Percentiles rank a stretch among this genome's conserved stretches.
These are phyloP conservation scores for Coemansia sp. DNA, from an alignment of 192 early-diverging fungal species.

Conservation along the genomic window DNA sequence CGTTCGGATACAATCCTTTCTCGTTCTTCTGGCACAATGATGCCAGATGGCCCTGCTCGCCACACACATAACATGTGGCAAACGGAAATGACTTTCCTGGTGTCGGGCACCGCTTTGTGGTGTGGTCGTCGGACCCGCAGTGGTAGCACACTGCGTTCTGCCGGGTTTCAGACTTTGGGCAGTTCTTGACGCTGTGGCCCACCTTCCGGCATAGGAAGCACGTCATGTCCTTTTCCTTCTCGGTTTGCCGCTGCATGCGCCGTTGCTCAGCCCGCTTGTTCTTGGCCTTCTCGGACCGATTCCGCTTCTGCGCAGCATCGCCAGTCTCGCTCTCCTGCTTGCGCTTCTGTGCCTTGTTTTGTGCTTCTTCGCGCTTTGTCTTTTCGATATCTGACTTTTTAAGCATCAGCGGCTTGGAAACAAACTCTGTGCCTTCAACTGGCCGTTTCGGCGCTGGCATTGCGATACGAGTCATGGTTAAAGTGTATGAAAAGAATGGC, in stretches of 20 bases:
- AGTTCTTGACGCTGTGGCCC: slow-evolving; percentile 83
- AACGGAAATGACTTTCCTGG: slow-evolving; percentile 64
- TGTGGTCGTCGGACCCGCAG: slow-evolving; percentile 86
- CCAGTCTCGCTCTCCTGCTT: slow-evolving; percentile 4
- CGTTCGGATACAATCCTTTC: slow-evolving; percentile 85
- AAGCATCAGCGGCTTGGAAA: slow-evolving; percentile 50
- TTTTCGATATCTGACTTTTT: slow-evolving; percentile 51
- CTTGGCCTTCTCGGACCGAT: slow-evolving; percentile 24
- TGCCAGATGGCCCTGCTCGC: slow-evolving; percentile 78
- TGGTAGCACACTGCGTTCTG: slow-evolving; percentile 78
- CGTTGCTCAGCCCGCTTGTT: slow-evolving; percentile 34
- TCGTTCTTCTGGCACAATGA: slow-evolving; percentile 84
- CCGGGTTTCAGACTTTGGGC: slow-evolving; percentile 61
- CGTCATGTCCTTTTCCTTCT: slow-evolving; percentile 46
- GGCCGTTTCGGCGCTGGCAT: slow-evolving; percentile 59
- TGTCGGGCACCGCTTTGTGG: slow-evolving; percentile 69
- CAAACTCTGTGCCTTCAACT: slow-evolving; percentile 53
- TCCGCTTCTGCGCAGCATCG: slow-evolving; percentile 10
- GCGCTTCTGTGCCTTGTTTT: slow-evolving; percentile 24
- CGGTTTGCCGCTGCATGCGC: slow-evolving; percentile 25
- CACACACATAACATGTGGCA: slow-evolving; percentile 89
- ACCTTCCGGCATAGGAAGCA: slow-evolving; percentile 85
- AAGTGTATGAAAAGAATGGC: not conserved
- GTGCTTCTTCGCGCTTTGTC: slow-evolving; percentile 7
- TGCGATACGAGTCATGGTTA: slow-evolving; percentile 60